Conservation (phyloP, 495 filamentous ascomycete genomes). For the Aspergillus conjunctus region DNA sequence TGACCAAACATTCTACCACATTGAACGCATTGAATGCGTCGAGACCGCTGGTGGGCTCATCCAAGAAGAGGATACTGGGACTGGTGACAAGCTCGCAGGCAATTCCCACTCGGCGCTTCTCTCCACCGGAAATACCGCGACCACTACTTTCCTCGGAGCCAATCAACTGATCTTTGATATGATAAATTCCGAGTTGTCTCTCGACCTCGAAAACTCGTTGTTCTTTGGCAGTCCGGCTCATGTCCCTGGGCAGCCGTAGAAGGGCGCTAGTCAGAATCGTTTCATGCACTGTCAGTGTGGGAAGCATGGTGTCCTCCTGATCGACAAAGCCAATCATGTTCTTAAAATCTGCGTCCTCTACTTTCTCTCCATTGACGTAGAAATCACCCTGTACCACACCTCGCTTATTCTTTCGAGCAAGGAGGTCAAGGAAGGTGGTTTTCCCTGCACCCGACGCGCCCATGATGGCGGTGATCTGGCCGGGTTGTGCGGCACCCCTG, state of each 20-base stretch:
- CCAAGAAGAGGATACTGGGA: slow-evolving; percentile 94
- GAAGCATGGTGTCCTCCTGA: slow-evolving; percentile 97
- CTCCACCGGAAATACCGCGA: slow-evolving; percentile 93
- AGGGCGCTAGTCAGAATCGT: slow-evolving; percentile 94
- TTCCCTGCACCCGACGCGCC: slow-evolving; percentile 97
- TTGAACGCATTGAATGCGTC: slow-evolving; percentile 19
- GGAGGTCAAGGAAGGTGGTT: slow-evolving; percentile 94
- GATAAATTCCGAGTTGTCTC: slow-evolving; percentile 87
- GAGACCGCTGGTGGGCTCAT: slow-evolving; percentile 94
- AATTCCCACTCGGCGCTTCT: slow-evolving; percentile 94
- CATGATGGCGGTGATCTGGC: slow-evolving; percentile 96
- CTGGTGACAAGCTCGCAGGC: slow-evolving; percentile 97
- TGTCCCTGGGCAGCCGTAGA: slow-evolving; percentile 84
- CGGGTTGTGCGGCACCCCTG: slow-evolving; percentile 80
- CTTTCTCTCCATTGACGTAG: slow-evolving; percentile 90
- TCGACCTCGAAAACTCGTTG: slow-evolving; percentile 91
- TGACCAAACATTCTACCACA: slow-evolving; percentile 86
- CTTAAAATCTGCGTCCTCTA: slow-evolving; percentile 82
- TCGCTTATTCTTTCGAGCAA: slow-evolving; percentile 96
- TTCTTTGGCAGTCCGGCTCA: slow-evolving; percentile 83
- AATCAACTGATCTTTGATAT: slow-evolving; percentile 90
- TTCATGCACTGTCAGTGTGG: slow-evolving; percentile 96
- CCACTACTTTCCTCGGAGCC: slow-evolving; percentile 97
- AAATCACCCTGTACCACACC: slow-evolving; percentile 79
- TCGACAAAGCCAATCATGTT: slow-evolving; percentile 95